A percentile compares a stretch with the other conserved stretches of the same genome.
Evolutionary conservation across 768 basidiomycete genomes (phyloP).

Genomic region (Suillus subaureus): DNA sequence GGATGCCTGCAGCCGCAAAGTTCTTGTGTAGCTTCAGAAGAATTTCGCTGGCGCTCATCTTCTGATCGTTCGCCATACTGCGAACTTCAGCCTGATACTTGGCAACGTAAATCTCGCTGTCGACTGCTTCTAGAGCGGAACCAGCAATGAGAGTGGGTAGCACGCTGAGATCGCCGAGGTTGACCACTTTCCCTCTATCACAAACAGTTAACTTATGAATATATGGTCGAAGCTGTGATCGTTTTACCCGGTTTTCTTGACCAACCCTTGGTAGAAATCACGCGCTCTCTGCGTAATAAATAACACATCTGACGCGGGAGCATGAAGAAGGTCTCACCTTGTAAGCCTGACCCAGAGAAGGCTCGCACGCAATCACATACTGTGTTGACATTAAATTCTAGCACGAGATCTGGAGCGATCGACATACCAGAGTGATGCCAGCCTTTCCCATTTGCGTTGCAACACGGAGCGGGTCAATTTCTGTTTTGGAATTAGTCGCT

Average conservation of each 20-base stretch:
- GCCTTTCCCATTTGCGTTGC: not conserved
- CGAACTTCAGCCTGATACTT: not conserved
- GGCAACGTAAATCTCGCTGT: not conserved
- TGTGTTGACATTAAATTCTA: not conserved
- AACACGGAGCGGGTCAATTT: not conserved
- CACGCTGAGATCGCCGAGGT: not conserved
- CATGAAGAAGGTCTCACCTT: not conserved
- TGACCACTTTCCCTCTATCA: not conserved
- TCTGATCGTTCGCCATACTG: not conserved
- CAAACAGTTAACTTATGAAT: not conserved
- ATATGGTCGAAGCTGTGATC: not conserved
- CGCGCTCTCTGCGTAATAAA: not conserved
- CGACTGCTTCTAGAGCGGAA: not conserved
- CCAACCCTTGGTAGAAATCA: not conserved
- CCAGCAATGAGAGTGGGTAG: not conserved
- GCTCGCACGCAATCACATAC: constrained; percentile 1
- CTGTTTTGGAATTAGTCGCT: not conserved
- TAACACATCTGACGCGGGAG: not conserved
- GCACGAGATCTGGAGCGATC: not conserved
- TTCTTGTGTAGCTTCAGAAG: not conserved
- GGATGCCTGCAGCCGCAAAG: not conserved
- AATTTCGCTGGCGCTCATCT: not conserved
- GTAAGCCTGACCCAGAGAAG: not conserved
- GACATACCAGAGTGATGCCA: constrained; percentile 1
- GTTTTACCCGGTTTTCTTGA: not conserved